phyloP scores from a whole-genome alignment of 1,139 yeast species.

The Hyphopichia buzzinii region DNA sequence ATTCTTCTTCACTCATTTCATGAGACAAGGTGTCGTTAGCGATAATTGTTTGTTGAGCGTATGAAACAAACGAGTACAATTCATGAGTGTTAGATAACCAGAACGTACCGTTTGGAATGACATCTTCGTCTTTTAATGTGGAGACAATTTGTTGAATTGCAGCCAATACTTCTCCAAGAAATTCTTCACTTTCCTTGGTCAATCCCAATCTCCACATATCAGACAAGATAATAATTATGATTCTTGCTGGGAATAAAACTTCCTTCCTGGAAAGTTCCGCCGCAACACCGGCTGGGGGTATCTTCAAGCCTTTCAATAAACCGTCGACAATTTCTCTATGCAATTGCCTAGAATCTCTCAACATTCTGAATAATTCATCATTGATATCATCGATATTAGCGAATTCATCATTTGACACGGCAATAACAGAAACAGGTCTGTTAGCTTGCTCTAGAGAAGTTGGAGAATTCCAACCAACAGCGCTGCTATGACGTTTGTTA shows the following conservation, averaged over 20 bases:
- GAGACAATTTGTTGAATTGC: slow-evolving; percentile 82
- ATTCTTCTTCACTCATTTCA: slow-evolving; percentile 89
- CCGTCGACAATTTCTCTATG: slow-evolving; percentile 89
- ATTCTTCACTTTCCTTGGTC: slow-evolving; percentile 87
- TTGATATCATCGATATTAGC: slow-evolving; percentile 66
- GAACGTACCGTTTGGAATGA: slow-evolving; percentile 91
- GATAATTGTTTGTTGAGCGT: slow-evolving; percentile 86
- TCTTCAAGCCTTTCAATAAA: slow-evolving; percentile 79
- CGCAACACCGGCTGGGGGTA: slow-evolving; percentile 83
- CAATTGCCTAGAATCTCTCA: slow-evolving; percentile 76
- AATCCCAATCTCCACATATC: slow-evolving; percentile 99
- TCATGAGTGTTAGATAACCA: slow-evolving; percentile 98
- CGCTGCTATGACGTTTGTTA: slow-evolving; percentile 43
- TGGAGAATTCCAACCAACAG: slow-evolving; percentile 35
- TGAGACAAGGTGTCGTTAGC: slow-evolving; percentile 76
- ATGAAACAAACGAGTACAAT: slow-evolving; percentile 87
- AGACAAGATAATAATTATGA: slow-evolving; percentile 83
- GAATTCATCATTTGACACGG: slow-evolving; percentile 54
- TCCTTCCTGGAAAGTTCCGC: slow-evolving; percentile 85
- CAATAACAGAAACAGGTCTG: slow-evolving; percentile 60
- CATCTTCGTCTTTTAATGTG: slow-evolving; percentile 74
- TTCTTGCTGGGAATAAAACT: slow-evolving; percentile 94
- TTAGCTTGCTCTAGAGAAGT: slow-evolving; percentile 36
- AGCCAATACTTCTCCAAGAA: slow-evolving; percentile 85
- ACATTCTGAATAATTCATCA: slow-evolving; percentile 66